Evolutionary conservation across 768 basidiomycete genomes (phyloP), one percentile per base, ranked within the genome.

Genomic region (Termitomyces sp.): DNA sequence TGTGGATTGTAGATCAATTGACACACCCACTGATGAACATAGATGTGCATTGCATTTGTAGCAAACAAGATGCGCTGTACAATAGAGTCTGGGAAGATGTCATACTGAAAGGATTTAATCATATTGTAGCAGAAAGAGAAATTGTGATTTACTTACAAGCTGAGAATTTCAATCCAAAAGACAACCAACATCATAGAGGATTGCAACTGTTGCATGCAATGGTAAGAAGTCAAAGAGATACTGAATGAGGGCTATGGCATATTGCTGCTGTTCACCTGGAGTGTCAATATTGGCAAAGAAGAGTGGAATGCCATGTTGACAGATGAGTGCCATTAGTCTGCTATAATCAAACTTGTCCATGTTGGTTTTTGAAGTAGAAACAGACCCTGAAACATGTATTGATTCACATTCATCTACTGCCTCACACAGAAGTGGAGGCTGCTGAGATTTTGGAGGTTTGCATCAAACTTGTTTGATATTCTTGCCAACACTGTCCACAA

Each of bases 261-360:
- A 77, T 21, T 74, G n/a, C n/a, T n/a, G n/a, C n/a, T n/a, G n/a
- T n/a, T n/a, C n/a, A n/a, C n/a, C n/a, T n/a, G n/a, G n/a, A 11
- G 71, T 65, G 55, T 73, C 69, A 16, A 80, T 74, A 52, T 80
- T 76, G 44, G 71, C 72, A 10, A 75, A 56, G 25, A 72, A 73
- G 0, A 77, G 51, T 0, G 69, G 68, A 14, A 73, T 68, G 48
- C 74, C 69, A 43, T 77, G 76, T 0, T 66, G 57, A 57, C 76
- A 77, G 0, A 74, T 70, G 0, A 77, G 60, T 0, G 68, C 71
- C 70, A 78, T 77, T 31, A 73, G 41, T 0, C 75, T 71, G 1
- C 62, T 65, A 42, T 72, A 66, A 34, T 75, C 68, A 51, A 71
- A 73, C 17, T 52, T 57, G 4, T 31, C n/a, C n/a, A n/a, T n/a